Evolutionary conservation across 805 yeast genomes (phyloP), one percentile per base, ranked within the genome.

Genomic region (Suhomyces sp.): DNA sequence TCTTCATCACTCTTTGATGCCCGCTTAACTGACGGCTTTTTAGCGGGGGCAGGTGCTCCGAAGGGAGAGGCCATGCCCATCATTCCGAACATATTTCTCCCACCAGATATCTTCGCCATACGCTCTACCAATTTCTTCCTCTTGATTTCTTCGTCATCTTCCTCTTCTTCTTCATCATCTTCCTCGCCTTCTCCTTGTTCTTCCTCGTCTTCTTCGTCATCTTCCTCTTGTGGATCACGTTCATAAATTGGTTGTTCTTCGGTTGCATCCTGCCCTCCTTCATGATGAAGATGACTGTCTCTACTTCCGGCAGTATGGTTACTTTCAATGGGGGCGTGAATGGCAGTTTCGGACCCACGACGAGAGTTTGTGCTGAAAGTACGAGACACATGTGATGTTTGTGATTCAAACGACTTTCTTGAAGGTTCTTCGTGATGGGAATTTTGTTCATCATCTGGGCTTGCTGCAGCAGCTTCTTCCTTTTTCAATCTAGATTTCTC

Each of bases 31-130:
- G 15, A 7, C 12, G 15, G 20, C 27, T 28, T 31, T 36, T 35
- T 43, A 21, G 28, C 24, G 10, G 45, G 32, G 6, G 41, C 36
- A 7, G 58, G 46, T 0, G 40, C 48, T 3, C 72, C 70, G 39
- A 57, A 68, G 5, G 64, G 66, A 13, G 67, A 53, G 42, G 73
- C 49, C 68, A 66, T 65, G 2, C 81, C 81, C 78, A 76, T 72
- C 82, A 77, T 77, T 28, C 88, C 90, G 60, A 80, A 74, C 80
- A 84, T 76, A 39, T 85, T 82, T 63, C 83, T 74, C 4, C 88
- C 88, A 14, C 96, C 95, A 0, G 97, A 84, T 13, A 91, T 74
- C 50, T 82, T 86, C n/a, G 98, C 98, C 96, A 91, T 91, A 42
- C 97, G 76, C 44, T 85, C 96, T 14, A 95, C 81, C 35, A 91